Base-by-base conservation (phyloP, 306 rosid species). In the Corylus heterophylla region DNA sequence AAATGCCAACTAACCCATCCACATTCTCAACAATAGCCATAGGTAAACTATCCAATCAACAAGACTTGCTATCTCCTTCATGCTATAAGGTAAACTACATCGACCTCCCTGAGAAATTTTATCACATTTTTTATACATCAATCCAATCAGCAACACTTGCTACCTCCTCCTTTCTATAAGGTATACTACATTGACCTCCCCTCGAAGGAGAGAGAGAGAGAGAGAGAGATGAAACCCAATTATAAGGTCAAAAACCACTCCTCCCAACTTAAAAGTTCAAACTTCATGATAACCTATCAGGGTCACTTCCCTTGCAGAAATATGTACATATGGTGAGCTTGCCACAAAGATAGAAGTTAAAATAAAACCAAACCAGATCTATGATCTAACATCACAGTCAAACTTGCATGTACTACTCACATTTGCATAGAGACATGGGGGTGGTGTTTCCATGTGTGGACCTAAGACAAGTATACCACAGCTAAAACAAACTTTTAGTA, bases 301-400 rank as follows among this genome's bases (percentile, higher is more conserved):
- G 12, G 22, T 37, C 71, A 8, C 48, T 66, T 66, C 25, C 48
- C 4, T 17, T 35, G 25, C 22, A 66, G 3, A 37, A 27, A 66
- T 16, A 9, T 66, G 48, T 35, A 13, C 48, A 35, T 35, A 35
- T 17, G 35, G n/a, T 64, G 49, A 8, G 71, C 49, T 37, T 7
- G 71, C 71, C 71, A 64, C 48, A 16, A 48, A 66, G n/a, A 66
- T 47, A 35, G 71, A 66, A 17, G 45, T 39, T 66, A 14, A 66
- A 35, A 66, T 39, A 17, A 48, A 66, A 35, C 25, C 45, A 66
- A 66, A 55, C 45, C 71, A 66, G 20, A 35, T 66, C 20, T 42
- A 31, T 29, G 44, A 31, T 27, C 44, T 31, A 62, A 14, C 44
- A 12, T 62, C 5, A 17, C 18, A 62, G 45, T 42, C 45, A 42